These are phyloP conservation scores for Acacia concinna DNA, from an alignment of 331 rosid species.

Conservation along the genomic window DNA sequence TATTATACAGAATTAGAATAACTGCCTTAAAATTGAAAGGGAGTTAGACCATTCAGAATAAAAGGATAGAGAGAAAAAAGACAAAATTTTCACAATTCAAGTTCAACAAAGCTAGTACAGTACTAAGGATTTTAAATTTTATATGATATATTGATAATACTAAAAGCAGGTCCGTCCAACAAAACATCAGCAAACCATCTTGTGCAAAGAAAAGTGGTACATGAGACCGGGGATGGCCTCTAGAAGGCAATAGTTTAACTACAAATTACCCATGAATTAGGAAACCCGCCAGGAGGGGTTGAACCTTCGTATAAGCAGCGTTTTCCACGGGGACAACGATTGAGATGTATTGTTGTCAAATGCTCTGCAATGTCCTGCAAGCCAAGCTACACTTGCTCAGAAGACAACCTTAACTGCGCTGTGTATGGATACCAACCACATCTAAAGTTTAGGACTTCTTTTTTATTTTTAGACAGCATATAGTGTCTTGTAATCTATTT, in stretches of 20 bases:
- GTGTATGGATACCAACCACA: slow-evolving; percentile 7
- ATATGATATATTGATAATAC: not conserved
- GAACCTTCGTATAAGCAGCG: slow-evolving; percentile 97
- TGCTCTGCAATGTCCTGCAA: slow-evolving; percentile 91
- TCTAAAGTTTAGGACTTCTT: slow-evolving; percentile 1
- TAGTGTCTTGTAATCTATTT: not conserved
- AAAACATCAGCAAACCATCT: not conserved
- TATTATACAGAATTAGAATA: not conserved
- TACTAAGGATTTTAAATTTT: not conserved
- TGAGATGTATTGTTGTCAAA: slow-evolving; percentile 79
- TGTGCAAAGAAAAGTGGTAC: not conserved
- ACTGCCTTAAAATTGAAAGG: not conserved
- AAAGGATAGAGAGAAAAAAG: not conserved
- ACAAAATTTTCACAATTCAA: not conserved
- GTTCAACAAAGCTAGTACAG: not conserved
- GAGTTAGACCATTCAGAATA: not conserved
- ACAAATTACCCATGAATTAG: slow-evolving; percentile 87
- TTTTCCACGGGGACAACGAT: slow-evolving; percentile 93
- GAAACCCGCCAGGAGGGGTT: slow-evolving; percentile 95
- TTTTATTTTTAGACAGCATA: not conserved
- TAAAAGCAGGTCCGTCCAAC: not conserved
- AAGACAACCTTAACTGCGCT: not conserved
- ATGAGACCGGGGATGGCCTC: not conserved
- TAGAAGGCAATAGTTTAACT: slow-evolving; percentile 5
- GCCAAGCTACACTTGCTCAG: slow-evolving; percentile 4